Conservation (phyloP, 139 green algal genomes). For the Chlorella sp. region DNA sequence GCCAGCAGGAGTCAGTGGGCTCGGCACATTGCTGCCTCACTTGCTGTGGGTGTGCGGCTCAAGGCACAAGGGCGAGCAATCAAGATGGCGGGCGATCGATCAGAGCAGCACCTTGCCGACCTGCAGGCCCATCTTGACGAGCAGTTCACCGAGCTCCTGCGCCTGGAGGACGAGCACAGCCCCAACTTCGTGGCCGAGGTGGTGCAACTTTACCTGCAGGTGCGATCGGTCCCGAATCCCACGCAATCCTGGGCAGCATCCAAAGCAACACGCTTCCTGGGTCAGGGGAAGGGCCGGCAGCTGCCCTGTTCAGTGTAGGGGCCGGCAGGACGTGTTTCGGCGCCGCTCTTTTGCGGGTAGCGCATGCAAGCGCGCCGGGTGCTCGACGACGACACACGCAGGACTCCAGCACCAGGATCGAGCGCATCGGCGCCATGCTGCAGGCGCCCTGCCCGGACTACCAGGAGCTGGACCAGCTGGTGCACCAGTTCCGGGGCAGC, state of each 20-base stretch:
- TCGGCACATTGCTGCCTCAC: no score
- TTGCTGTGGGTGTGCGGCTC: no score
- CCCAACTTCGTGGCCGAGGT: constrained; percentile 76
- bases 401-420: constrained; percentile 56
- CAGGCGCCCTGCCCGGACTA: constrained; percentile 33
- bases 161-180: constrained; percentile 78
- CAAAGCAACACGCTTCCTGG: no score
- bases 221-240: neutral
- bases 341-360: no score
- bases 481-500: constrained; percentile 87
- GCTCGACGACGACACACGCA: neutral
- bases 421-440: constrained; percentile 47
- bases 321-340: no score
- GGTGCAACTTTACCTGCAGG: constrained; percentile 74
- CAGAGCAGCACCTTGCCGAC: no score
- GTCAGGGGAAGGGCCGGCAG: no score
- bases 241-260: no score
- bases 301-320: no score
- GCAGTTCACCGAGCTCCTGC: constrained; percentile 75
- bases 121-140: constrained; percentile 29
- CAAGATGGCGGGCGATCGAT: no score
- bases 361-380: neutral
- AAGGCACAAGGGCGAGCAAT: no score
- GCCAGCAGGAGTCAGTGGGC: no score
- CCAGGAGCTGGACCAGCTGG: constrained; percentile 65